phyloP scores from a whole-genome alignment of 2,329 filamentous ascomycete species.

The Madurella mycetomatis region DNA sequence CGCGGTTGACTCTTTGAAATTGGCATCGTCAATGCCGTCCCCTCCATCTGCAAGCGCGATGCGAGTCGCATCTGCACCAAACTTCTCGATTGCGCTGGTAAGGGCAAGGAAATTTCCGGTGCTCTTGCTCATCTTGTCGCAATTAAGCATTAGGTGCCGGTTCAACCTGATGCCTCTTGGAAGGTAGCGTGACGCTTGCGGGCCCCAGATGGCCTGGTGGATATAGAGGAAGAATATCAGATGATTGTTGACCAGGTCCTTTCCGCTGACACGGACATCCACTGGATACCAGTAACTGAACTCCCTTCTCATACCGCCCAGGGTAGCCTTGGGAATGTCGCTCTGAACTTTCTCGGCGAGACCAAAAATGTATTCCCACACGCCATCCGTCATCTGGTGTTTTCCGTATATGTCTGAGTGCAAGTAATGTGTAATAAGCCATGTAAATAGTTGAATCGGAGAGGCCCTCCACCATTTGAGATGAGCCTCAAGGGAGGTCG shows the following conservation, averaged over 20 bases:
- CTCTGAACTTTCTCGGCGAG: conserved; percentile 45
- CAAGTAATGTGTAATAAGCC: conserved; percentile 53
- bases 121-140: conserved; percentile 93
- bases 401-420: conserved; percentile 5
- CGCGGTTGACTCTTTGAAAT: conserved; percentile 67
- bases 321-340: conserved; percentile 63
- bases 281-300: conserved; percentile 94
- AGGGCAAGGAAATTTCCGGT: conserved; percentile 92
- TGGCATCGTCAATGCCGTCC: conserved; percentile 66
- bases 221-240: conserved; percentile 89
- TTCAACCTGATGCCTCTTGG: conserved; percentile 76
- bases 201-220: conserved; percentile 70
- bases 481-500: conserved; percentile 80
- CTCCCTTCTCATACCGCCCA: conserved; percentile 74
- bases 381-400: conserved; percentile 78
- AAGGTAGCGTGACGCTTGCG: conserved; percentile 62
- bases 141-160: conserved; percentile 83
- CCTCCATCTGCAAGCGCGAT: conserved; percentile 49
- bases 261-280: conserved; percentile 76
- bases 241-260: conserved; percentile 84
- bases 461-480: conserved; percentile 69
- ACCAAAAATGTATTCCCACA: conserved; percentile 88
- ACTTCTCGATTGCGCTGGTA: conserved; percentile 76
- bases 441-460: conserved; percentile 76
- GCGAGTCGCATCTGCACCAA: conserved; percentile 70